A percentile compares a stretch with the other conserved stretches of the same genome.
These are phyloP conservation scores for Coemansia sp. DNA, from an alignment of 192 early-diverging fungal genomes.

Conservation along the genomic window DNA sequence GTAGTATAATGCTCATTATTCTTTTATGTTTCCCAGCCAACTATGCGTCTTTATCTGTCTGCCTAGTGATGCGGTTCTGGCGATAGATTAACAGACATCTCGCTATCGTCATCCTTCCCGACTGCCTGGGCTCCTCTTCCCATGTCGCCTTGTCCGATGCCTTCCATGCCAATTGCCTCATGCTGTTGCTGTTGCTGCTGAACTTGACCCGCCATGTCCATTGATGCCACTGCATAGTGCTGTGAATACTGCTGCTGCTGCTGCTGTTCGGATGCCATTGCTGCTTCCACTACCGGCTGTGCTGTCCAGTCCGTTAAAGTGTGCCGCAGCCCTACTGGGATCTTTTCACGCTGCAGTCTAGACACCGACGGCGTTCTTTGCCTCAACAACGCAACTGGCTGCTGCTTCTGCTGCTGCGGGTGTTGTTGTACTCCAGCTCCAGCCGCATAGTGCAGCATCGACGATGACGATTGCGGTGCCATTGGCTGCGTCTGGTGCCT, in stretches of 20 bases:
- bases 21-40: not conserved
- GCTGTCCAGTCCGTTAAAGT: slow-evolving; percentile 15
- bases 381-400: not conserved
- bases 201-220: not conserved
- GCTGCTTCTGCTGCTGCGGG: slow-evolving; percentile 10
- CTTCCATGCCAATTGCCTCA: not conserved
- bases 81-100: slow-evolving; percentile 42
- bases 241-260: slow-evolving; percentile 13
- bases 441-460: too few relatives aligned
- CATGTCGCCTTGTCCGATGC: not conserved
- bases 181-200: slow-evolving; percentile 6
- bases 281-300: slow-evolving; percentile 8
- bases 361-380: not conserved
- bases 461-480: too few relatives aligned
- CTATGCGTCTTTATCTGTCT: too few relatives aligned
- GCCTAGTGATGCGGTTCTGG: slow-evolving; percentile 24
- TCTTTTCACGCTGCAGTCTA: slow-evolving; percentile 5
- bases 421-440: too few relatives aligned
- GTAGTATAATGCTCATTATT: not conserved
- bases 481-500: not conserved
- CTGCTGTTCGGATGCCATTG: slow-evolving; percentile 14
- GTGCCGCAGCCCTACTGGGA: not conserved
- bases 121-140: slow-evolving; percentile 1
- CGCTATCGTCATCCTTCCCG: slow-evolving; percentile 43
- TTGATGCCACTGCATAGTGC: slow-evolving; percentile 7